Conservation (phyloP, 805 yeast species). For the Zygotorulaspora sp. region DNA sequence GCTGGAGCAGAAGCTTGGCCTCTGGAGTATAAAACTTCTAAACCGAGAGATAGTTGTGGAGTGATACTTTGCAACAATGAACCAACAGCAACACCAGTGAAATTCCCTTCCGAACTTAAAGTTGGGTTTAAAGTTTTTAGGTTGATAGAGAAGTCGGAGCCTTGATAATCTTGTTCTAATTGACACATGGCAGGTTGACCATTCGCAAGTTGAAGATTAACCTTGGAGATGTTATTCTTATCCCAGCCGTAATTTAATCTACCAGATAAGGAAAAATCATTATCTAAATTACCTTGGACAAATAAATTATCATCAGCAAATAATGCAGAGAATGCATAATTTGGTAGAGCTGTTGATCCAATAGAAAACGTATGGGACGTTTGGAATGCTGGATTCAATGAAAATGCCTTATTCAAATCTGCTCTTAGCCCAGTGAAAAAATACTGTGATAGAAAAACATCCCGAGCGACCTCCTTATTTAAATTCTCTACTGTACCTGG, state of each 20-base stretch:
- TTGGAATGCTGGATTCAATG: conserved; percentile 93
- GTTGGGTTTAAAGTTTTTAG: conserved; percentile 90
- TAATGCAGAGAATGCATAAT: conserved; percentile 86
- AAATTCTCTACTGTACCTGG: conserved; percentile 95
- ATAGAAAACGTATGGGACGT: conserved; percentile 88
- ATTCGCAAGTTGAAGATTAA: conserved; percentile 80
- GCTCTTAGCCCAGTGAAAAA: conserved; percentile 95
- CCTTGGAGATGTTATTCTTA: conserved; percentile 69
- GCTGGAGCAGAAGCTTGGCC: conserved; percentile 73
- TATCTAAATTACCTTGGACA: conserved; percentile 88
- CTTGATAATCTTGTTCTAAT: conserved; percentile 93
- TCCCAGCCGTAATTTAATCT: conserved; percentile 91
- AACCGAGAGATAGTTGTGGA: conserved; percentile 77
- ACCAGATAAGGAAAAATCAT: conserved; percentile 78
- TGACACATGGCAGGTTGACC: conserved; percentile 93
- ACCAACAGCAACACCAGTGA: conserved; percentile 89
- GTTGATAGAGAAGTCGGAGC: conserved; percentile 81
- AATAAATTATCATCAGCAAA: conserved; percentile 82
- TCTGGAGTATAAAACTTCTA: conserved; percentile 82
- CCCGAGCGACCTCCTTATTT: conserved; percentile 89
- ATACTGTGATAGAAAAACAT: conserved; percentile 84
- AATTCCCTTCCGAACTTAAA: conserved; percentile 52
- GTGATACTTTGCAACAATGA: conserved; percentile 87
- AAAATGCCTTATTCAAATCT: conserved; percentile 86
- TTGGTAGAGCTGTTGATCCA: conserved; percentile 81